These are phyloP conservation scores for Claviceps sp. DNA, from an alignment of 2,329 filamentous ascomycete species.

Conservation along the genomic window DNA sequence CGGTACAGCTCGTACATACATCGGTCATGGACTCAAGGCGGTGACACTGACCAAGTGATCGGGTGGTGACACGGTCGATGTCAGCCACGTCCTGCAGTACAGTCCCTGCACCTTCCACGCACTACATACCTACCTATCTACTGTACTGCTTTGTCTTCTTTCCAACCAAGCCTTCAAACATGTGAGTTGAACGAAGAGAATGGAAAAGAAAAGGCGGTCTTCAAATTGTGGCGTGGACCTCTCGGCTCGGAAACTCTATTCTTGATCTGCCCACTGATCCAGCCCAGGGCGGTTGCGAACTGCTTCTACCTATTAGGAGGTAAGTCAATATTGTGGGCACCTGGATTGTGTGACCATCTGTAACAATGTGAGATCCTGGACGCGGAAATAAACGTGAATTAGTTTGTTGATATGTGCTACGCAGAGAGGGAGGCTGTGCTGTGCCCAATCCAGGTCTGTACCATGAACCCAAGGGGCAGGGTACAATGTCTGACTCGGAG, in stretches of 20 bases:
- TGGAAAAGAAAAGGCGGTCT: neutral
- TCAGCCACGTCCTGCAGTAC: neutral
- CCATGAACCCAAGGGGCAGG: neutral
- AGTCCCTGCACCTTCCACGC: neutral
- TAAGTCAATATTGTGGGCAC: neutral
- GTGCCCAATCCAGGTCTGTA: neutral
- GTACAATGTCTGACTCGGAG: neutral
- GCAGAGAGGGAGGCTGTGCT: neutral
- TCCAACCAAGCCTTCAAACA: neutral
- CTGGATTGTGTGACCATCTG: neutral
- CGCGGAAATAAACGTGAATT: neutral
- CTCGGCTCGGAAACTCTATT: neutral
- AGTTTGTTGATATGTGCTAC: neutral
- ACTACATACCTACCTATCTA: neutral
- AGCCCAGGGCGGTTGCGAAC: neutral
- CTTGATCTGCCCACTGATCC: neutral
- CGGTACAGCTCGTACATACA: neutral
- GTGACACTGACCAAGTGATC: slow-evolving; percentile 2
- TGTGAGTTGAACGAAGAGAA: neutral
- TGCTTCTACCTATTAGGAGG: neutral
- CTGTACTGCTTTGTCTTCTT: neutral
- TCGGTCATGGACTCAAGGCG: neutral
- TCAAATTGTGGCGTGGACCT: neutral
- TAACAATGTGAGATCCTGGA: neutral
- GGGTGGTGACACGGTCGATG: slow-evolving; percentile 3